Conservation (phyloP, 225 moss, liverwort and hornwort genomes). For the Marchantia paleacea region DNA sequence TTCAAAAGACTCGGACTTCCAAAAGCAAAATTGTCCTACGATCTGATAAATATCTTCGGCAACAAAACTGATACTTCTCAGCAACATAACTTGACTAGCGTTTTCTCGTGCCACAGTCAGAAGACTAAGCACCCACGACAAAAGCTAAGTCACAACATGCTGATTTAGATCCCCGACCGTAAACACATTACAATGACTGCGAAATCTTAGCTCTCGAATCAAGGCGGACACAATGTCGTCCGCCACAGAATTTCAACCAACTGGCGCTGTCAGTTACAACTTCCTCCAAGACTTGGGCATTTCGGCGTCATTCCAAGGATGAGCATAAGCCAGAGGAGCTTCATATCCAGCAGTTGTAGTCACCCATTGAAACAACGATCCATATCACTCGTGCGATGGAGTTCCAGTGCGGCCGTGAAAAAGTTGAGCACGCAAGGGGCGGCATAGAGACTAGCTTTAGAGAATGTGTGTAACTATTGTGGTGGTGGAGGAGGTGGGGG, state of each 20-base stretch:
- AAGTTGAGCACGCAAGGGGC: neutral
- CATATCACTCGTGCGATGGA: neutral
- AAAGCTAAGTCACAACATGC: neutral
- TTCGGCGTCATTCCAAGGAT: neutral
- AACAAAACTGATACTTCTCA: neutral
- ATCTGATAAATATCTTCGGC: neutral
- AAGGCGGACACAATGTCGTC: neutral
- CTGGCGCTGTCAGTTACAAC: too few species aligned
- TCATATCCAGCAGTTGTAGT: neutral
- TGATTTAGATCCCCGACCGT: neutral
- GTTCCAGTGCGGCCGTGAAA: neutral
- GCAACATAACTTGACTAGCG: neutral
- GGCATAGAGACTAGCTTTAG: neutral
- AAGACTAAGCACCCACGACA: neutral
- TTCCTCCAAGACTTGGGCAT: neutral
- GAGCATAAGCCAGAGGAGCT: too few species aligned
- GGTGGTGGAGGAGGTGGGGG: slow-evolving; percentile 43
- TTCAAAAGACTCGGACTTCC: neutral
- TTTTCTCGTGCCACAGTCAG: neutral
- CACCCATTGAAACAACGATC: neutral
- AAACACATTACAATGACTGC: neutral
- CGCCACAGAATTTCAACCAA: neutral
- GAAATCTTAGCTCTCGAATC: neutral
- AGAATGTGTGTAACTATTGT: slow-evolving; percentile 17
- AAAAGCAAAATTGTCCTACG: neutral